These are phyloP conservation scores for Rhodotorula glutinis DNA, from an alignment of 1,284 basidiomycete species.

Conservation along the genomic window DNA sequence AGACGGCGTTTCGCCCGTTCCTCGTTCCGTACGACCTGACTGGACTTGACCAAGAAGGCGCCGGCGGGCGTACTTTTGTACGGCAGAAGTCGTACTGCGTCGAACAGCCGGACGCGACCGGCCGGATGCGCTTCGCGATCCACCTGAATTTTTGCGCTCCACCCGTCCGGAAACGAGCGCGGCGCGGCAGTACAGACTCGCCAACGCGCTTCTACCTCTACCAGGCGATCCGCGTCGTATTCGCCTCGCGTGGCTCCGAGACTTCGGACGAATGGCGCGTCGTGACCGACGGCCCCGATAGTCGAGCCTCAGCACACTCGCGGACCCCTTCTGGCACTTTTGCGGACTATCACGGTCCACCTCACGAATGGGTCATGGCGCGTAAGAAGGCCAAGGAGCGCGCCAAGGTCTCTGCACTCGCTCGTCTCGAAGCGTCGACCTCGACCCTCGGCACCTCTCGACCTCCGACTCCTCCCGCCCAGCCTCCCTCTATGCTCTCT, in stretches of 20 bases:
- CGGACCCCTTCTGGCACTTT: not conserved
- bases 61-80: constrained; percentile 44
- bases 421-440: not conserved
- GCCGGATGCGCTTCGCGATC: constrained; percentile 50
- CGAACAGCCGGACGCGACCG: constrained; percentile 33
- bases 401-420: not conserved
- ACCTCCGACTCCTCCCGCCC: not conserved
- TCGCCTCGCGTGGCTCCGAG: constrained; percentile 41
- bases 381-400: constrained; percentile 43
- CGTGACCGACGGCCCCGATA: constrained; percentile 38
- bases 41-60: constrained; percentile 42
- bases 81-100: constrained; percentile 45
- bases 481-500: not conserved
- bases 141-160: constrained; percentile 51
- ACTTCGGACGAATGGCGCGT: constrained; percentile 37
- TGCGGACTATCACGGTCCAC: constrained; percentile 40
- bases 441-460: not conserved
- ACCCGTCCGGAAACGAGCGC: constrained; percentile 24
- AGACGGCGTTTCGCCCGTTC: constrained; percentile 53
- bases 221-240: constrained; percentile 39
- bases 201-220: constrained; percentile 39
- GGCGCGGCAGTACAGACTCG: not conserved
- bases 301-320: not conserved
- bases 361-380: constrained; percentile 41
- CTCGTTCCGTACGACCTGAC: constrained; percentile 55